phyloP scores from a whole-genome alignment of 345 rosid genomes.

The Orychophragmus violaceus region DNA sequence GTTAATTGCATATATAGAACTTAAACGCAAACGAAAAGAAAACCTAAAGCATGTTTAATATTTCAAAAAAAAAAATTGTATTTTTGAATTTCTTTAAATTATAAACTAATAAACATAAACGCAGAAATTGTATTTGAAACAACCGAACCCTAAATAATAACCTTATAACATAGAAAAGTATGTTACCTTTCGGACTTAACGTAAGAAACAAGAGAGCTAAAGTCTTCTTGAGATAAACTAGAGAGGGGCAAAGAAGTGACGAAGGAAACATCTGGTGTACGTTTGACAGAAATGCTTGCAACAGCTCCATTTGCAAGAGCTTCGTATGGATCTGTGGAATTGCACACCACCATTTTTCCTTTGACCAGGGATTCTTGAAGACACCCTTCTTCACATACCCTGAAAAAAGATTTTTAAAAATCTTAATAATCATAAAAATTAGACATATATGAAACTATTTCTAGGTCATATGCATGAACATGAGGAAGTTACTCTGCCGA shows the following conservation, averaged over 20 bases:
- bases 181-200: background rate
- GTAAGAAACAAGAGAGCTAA: constrained; percentile 14
- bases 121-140: no score
- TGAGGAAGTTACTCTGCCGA: background rate
- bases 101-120: no score
- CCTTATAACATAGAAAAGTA: background rate
- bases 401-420: background rate
- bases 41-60: no score
- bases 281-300: background rate
- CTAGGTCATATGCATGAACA: background rate
- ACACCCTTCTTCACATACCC: constrained; percentile 14
- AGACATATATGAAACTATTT: background rate
- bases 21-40: no score
- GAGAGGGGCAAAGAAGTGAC: constrained; percentile 16
- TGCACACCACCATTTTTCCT: constrained; percentile 37
- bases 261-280: background rate
- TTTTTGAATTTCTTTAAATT: no score
- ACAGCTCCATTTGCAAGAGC: constrained; percentile 9
- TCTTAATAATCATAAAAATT: background rate
- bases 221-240: background rate
- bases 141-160: no score
- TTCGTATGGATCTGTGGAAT: background rate
- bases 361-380: constrained; percentile 16
- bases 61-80: no score
- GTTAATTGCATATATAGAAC: no score